Conservation (phyloP, 768 basidiomycete species). For the Leccinum variicolor region DNA sequence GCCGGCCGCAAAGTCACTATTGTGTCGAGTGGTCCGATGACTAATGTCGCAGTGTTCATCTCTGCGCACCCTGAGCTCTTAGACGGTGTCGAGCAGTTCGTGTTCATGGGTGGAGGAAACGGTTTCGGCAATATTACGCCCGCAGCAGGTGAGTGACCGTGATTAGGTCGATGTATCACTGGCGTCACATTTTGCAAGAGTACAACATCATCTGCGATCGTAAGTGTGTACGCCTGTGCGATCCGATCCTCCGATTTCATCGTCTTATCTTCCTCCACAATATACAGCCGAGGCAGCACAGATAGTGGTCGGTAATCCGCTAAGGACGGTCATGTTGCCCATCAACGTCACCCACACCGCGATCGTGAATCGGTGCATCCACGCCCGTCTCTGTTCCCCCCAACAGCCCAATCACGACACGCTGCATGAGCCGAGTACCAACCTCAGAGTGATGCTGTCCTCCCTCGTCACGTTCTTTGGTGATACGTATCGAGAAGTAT, state of each 20-base stretch:
- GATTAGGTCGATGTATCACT: not conserved
- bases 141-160: conserved; percentile 51
- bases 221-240: conserved; percentile 36
- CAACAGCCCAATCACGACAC: conserved; percentile 24
- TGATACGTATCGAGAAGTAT: conserved; percentile 65
- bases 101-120: conserved; percentile 89
- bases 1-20: conserved; percentile 60
- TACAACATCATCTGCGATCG: conserved; percentile 84
- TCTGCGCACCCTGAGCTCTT: conserved; percentile 54
- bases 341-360: conserved; percentile 88
- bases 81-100: conserved; percentile 46
- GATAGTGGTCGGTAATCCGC: conserved; percentile 70
- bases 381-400: conserved; percentile 50
- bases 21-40: conserved; percentile 81
- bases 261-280: not conserved
- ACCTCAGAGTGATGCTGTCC: conserved; percentile 68
- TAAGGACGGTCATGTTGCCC: conserved; percentile 74
- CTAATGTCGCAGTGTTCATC: conserved; percentile 73
- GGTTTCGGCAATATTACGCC: conserved; percentile 80
- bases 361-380: conserved; percentile 60
- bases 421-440: conserved; percentile 30
- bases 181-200: conserved; percentile 40
- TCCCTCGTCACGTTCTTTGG: conserved; percentile 76
- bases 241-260: not conserved
- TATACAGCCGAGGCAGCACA: conserved; percentile 72